Conservation (phyloP, 345 rosid genomes). For the Eucalyptus guilfoylei region DNA sequence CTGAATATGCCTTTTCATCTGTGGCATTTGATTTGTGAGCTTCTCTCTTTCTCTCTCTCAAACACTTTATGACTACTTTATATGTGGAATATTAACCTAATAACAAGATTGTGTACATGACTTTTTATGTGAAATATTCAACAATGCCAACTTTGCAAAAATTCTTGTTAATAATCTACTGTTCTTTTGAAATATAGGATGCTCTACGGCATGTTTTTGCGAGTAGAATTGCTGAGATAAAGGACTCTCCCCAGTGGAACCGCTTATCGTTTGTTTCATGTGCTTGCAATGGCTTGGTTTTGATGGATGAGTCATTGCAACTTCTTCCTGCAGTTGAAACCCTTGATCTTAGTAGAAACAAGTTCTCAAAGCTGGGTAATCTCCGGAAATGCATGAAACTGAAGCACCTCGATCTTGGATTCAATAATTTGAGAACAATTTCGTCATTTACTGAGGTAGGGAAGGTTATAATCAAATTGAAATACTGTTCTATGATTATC, state of each 20-base stretch:
- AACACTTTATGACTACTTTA: neutral
- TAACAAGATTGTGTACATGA: neutral
- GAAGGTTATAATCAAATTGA: neutral
- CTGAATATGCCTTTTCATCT: neutral
- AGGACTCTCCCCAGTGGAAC: conserved; percentile 85
- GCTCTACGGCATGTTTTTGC: conserved; percentile 92
- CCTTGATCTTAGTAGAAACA: conserved; percentile 95
- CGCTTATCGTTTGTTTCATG: conserved; percentile 76
- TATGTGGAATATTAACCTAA: neutral
- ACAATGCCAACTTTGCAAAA: neutral
- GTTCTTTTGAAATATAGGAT: conserved; percentile 35
- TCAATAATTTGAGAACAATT: conserved; percentile 69
- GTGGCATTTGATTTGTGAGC: neutral
- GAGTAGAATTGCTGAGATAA: conserved; percentile 82
- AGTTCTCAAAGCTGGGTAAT: conserved; percentile 83
- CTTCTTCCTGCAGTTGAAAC: conserved; percentile 95
- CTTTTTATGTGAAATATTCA: neutral
- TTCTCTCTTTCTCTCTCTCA: neutral
- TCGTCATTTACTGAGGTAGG: conserved; percentile 71
- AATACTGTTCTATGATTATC: neutral
- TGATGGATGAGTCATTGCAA: conserved; percentile 97
- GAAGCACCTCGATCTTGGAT: conserved; percentile 93
- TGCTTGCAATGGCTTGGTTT: conserved; percentile 69
- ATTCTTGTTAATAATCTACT: neutral
- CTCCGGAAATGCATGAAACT: conserved; percentile 66